Conservation (phyloP, 2,329 filamentous ascomycete genomes). For the Botrytis fragariae region DNA sequence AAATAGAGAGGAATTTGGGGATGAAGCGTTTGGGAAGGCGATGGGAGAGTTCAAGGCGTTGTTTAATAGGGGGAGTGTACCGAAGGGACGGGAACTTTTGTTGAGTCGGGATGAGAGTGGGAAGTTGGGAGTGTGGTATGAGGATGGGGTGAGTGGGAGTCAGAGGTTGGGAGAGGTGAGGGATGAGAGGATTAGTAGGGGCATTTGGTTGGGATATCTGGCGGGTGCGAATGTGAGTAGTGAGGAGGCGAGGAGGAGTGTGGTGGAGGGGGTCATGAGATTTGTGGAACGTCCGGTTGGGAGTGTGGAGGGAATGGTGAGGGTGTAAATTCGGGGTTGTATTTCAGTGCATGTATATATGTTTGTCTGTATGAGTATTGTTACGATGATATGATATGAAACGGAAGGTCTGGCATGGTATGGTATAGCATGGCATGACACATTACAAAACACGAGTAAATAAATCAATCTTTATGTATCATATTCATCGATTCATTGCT, state of each 20-base stretch:
- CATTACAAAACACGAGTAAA: background rate
- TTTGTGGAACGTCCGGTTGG: conserved; percentile 87
- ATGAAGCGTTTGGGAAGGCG: conserved; percentile 72
- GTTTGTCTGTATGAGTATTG: conserved; percentile 1
- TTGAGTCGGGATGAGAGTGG: conserved; percentile 67
- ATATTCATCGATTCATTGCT: conserved; percentile 4
- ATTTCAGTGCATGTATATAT: background rate
- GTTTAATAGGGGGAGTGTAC: conserved; percentile 78
- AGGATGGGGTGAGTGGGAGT: conserved; percentile 50
- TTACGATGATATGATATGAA: background rate
- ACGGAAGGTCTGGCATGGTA: too few species aligned
- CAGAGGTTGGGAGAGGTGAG: conserved; percentile 65
- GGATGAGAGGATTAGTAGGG: conserved; percentile 76
- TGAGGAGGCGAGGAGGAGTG: conserved; percentile 73
- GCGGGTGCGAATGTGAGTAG: conserved; percentile 84
- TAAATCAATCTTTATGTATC: conserved; percentile 2
- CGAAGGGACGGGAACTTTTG: conserved; percentile 76
- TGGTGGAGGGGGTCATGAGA: conserved; percentile 83
- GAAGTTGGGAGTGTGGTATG: conserved; percentile 64
- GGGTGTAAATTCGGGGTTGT: conserved; percentile 15
- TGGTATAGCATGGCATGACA: background rate
- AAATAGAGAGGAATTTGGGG: conserved; percentile 49
- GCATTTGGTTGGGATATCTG: conserved; percentile 89
- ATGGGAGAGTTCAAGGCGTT: conserved; percentile 75
- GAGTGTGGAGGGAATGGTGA: conserved; percentile 77